These are phyloP conservation scores for Agrocybe chaxingu DNA, from an alignment of 768 basidiomycete genomes.

Conservation along the genomic window DNA sequence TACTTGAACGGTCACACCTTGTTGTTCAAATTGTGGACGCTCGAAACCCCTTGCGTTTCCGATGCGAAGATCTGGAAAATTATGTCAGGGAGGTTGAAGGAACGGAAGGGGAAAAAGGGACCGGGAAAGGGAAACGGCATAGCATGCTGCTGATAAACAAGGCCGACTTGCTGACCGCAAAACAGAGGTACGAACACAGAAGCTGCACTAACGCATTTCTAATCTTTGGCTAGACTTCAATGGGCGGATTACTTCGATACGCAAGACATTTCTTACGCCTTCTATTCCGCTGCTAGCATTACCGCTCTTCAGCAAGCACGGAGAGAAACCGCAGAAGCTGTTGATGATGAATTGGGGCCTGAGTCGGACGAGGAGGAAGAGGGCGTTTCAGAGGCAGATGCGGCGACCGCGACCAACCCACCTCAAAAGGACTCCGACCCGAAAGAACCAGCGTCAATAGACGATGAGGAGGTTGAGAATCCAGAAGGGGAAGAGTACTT, in stretches of 20 bases:
- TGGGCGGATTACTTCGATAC: conserved; percentile 94
- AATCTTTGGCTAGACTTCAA: conserved; percentile 43
- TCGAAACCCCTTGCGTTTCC: conserved; percentile 88
- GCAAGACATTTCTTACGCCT: conserved; percentile 75
- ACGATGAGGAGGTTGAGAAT: conserved; percentile 27
- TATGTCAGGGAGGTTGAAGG: conserved; percentile 87
- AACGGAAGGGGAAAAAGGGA: conserved; percentile 75
- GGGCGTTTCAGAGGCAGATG: conserved; percentile 19
- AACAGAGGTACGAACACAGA: conserved; percentile 65
- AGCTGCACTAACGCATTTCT: background rate
- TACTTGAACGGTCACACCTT: conserved; percentile 91
- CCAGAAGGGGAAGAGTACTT: conserved; percentile 42
- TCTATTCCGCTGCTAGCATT: conserved; percentile 92
- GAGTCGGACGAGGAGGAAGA: conserved; percentile 20
- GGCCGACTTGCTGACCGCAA: conserved; percentile 82
- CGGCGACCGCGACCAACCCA: background rate
- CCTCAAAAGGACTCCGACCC: conserved; percentile 9
- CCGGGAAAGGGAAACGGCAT: conserved; percentile 67
- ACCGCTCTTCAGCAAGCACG: conserved; percentile 78
- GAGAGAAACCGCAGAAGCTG: conserved; percentile 37
- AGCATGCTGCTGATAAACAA: conserved; percentile 92
- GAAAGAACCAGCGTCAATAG: conserved; percentile 15
- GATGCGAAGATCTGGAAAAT: conserved; percentile 86
- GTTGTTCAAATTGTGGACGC: conserved; percentile 96
- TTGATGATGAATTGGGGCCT: conserved; percentile 8